phyloP scores from a whole-genome alignment of 2,329 filamentous ascomycete species.

The Sordariomycetes sp. region DNA sequence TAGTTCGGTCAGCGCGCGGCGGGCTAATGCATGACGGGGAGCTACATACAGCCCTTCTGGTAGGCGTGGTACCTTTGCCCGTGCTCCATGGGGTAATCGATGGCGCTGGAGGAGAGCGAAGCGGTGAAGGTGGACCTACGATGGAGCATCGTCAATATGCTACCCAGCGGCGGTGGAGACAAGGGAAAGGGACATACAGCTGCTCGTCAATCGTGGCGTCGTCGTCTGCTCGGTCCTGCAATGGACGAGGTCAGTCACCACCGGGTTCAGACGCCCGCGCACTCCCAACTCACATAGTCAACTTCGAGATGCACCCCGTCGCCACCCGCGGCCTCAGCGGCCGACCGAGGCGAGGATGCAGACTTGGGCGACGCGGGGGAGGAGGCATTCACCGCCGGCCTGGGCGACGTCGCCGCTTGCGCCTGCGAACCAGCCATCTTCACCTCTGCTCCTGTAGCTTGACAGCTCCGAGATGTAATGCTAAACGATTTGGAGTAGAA shows the following conservation, averaged over 20 bases:
- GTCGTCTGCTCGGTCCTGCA: background rate
- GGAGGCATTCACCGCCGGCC: background rate
- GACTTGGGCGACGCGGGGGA: background rate
- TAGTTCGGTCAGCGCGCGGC: background rate
- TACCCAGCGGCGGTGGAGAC: background rate
- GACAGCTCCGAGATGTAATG: no score
- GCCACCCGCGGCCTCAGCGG: background rate
- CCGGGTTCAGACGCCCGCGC: background rate
- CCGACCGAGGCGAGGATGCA: background rate
- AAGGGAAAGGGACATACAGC: background rate
- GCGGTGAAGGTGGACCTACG: background rate
- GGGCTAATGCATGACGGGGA: background rate
- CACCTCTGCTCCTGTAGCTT: no score
- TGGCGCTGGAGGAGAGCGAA: slow-evolving; percentile 17
- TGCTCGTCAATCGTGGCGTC: background rate
- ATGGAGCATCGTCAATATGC: background rate
- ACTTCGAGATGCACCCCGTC: background rate
- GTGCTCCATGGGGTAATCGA: slow-evolving; percentile 22
- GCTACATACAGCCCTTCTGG: slow-evolving; percentile 15
- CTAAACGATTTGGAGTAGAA: no score
- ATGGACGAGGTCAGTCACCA: background rate
- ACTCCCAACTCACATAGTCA: background rate
- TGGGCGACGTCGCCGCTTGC: no score
- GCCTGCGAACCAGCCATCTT: no score
- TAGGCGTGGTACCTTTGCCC: slow-evolving; percentile 24